Evolutionary conservation across 2,329 filamentous ascomycete genomes (phyloP).

Genomic region (Colletotrichum incanum): DNA sequence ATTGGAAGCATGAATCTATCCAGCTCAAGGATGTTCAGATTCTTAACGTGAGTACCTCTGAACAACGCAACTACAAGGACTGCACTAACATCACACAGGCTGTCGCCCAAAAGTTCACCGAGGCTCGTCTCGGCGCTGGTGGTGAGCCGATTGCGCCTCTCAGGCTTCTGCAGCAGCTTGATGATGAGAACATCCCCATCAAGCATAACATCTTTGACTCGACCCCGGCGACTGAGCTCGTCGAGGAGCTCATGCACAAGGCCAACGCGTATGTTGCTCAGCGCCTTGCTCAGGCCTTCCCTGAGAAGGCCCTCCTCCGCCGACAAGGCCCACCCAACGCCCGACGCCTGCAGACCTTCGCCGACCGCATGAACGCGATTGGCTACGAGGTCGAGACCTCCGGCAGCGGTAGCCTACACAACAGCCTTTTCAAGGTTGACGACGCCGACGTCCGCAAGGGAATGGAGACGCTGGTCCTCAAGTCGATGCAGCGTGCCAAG

Average conservation of each 20-base stretch:
- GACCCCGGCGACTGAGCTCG: constrained; percentile 88
- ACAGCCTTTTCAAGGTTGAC: constrained; percentile 93
- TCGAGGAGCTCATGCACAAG: constrained; percentile 96
- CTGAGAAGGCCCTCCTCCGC: constrained; percentile 93
- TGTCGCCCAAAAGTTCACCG: constrained; percentile 91
- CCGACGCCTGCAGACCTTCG: constrained; percentile 90
- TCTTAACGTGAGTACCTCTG: constrained; percentile 72
- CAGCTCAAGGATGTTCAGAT: constrained; percentile 84
- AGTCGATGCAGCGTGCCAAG: constrained; percentile 96
- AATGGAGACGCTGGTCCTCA: constrained; percentile 96
- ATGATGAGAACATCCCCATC: constrained; percentile 98
- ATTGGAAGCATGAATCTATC: constrained; percentile 76
- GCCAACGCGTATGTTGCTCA: constrained; percentile 92
- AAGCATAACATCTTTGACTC: constrained; percentile 97
- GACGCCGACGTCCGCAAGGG: constrained; percentile 93
- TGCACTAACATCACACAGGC: constrained; percentile 62
- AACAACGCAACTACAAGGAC: background rate
- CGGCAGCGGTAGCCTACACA: constrained; percentile 92
- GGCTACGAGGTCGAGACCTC: constrained; percentile 91
- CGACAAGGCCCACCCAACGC: constrained; percentile 89
- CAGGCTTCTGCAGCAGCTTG: constrained; percentile 91
- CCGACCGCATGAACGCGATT: constrained; percentile 91
- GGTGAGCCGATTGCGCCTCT: constrained; percentile 86
- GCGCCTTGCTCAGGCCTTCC: constrained; percentile 83
- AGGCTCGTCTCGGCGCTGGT: constrained; percentile 86